These are phyloP conservation scores for Irpex sp. DNA, from an alignment of 1,284 basidiomycete genomes.

Conservation along the genomic window DNA sequence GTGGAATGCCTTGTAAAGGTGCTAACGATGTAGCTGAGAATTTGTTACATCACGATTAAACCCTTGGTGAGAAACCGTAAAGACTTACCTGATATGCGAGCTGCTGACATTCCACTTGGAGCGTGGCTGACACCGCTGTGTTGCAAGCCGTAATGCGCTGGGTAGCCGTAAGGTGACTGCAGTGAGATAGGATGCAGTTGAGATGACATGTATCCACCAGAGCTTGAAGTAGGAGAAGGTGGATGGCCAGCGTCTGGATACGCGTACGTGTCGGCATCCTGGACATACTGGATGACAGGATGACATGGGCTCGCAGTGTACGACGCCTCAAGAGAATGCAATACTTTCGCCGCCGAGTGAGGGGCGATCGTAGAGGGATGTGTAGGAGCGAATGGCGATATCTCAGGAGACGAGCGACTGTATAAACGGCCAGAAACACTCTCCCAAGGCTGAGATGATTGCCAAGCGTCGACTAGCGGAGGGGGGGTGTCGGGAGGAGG, in stretches of 20 bases:
- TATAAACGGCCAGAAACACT: conserved; percentile 17
- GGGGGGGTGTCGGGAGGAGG: conserved; percentile 28
- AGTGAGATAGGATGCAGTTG: conserved; percentile 2
- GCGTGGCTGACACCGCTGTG: not conserved
- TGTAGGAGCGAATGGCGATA: conserved; percentile 11
- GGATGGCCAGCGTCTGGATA: conserved; percentile 9
- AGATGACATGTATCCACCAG: conserved; percentile 6
- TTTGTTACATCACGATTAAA: not conserved
- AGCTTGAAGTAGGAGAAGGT: conserved; percentile 13
- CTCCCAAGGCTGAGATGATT: conserved; percentile 10
- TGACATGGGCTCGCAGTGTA: not conserved
- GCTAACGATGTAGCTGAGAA: not conserved
- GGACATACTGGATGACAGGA: not conserved
- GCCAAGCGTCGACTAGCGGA: conserved; percentile 18
- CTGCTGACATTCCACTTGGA: not conserved
- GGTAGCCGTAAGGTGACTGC: conserved; percentile 12
- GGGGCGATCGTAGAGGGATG: conserved; percentile 1
- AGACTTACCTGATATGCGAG: not conserved
- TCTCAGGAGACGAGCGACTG: conserved; percentile 19
- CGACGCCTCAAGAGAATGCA: conserved; percentile 4
- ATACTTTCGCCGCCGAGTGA: conserved; percentile 1
- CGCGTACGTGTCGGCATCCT: not conserved
- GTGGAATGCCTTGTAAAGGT: not conserved
- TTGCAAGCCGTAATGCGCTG: not conserved
- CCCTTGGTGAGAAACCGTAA: too few species aligned